Conservation (phyloP, 768 basidiomycete genomes). For the Trametes cinnabarina region DNA sequence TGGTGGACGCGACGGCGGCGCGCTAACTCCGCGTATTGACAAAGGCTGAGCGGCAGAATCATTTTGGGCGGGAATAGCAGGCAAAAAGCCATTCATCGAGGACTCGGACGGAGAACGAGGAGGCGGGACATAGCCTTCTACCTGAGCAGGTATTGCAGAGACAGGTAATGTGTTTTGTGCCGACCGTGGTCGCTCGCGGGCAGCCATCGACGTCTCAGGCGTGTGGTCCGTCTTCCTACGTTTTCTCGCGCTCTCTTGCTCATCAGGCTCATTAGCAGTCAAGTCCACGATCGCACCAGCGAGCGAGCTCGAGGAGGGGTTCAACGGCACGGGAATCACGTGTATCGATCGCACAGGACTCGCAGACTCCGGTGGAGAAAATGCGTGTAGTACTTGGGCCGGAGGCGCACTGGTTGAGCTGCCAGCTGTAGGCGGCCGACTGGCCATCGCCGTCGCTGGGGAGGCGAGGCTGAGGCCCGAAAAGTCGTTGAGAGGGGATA, state of each 20-base stretch:
- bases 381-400: background rate
- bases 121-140: background rate
- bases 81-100: background rate
- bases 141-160: background rate
- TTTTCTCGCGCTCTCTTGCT: background rate
- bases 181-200: background rate
- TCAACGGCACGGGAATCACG: background rate
- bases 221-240: slow-evolving; percentile 7
- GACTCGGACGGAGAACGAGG: background rate
- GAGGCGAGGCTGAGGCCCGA: slow-evolving; percentile 4
- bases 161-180: background rate
- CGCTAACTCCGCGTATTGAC: too few relatives aligned
- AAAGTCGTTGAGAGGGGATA: slow-evolving; percentile 6
- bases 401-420: background rate
- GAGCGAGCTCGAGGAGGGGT: slow-evolving; percentile 2
- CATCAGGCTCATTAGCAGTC: background rate
- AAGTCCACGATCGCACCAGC: slow-evolving; percentile 16
- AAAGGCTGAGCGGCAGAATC: background rate
- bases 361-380: background rate
- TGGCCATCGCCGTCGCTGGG: slow-evolving; percentile 4
- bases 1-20: background rate
- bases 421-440: slow-evolving; percentile 1
- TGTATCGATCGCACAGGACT: background rate
- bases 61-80: background rate
- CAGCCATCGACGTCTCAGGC: background rate